Evolutionary conservation across 257 asterid species (phyloP).

Genomic region (Solanum peruvianum): DNA sequence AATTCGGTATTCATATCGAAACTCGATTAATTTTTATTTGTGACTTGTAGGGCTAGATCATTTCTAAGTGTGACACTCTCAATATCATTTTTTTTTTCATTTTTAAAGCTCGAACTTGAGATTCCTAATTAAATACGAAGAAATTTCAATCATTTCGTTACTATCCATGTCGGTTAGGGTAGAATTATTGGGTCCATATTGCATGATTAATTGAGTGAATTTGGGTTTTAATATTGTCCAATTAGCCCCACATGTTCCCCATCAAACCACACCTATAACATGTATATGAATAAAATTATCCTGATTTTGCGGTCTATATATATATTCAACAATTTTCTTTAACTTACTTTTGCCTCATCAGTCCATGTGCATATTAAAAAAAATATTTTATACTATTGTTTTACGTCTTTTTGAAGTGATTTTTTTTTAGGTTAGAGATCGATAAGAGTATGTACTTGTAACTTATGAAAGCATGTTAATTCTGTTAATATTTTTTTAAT

Average conservation of each 20-base stretch:
- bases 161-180: not conserved
- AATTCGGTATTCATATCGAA: accelerated
- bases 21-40: not conserved
- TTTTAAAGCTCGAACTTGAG: accelerated
- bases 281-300: not conserved
- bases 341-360: not conserved
- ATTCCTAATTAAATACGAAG: accelerated
- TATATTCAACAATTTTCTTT: not conserved
- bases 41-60: not conserved
- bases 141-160: not conserved
- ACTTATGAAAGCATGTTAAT: not conserved
- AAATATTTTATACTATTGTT: not conserved
- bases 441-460: not conserved
- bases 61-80: too few relatives aligned
- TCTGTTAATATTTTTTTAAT: not conserved
- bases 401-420: not conserved
- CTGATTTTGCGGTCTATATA: not conserved
- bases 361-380: not conserved
- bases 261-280: not conserved
- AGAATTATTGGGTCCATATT: not conserved
- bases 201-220: not conserved
- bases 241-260: not conserved
- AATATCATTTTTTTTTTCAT: not conserved
- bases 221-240: not conserved
- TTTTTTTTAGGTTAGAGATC: not conserved